Evolutionary conservation across 371 early-diverging fungal genomes (phyloP), one percentile per base, ranked within the genome.

Genomic region (Syncephalastrum racemosum): DNA sequence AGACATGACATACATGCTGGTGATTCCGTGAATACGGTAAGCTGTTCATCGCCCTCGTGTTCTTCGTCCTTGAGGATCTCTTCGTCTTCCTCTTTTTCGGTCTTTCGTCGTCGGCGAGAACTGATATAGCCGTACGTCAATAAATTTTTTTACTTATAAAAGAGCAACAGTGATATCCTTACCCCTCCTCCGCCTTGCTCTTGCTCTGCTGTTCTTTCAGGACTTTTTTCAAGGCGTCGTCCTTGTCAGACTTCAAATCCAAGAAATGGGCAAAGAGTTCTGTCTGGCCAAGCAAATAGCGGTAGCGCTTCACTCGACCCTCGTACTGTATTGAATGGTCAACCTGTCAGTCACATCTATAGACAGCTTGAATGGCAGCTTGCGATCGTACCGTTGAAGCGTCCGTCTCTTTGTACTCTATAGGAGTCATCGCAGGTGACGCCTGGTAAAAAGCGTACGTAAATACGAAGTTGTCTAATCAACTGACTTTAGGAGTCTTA

Each of bases 11-110:
- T 82, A 91, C 93, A 96, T 31, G 71, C 57, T 36, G 97, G 97
- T 0, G 97, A 94, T 71, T 94, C 90, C 4, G 89, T 89, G 64
- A 96, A 94, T 8, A 86, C 84, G 24, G 84, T 83, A 25, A 87
- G 71, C 15, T 75, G 67, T 13, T 83, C 79, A 8, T 73, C 78
- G 13, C 76, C 70, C 44, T 85, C 87, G 1, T 76, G 82, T 47
- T 83, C 86, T 58, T 87, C 94, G 23, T 89, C 85, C 47, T 92
- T 79, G 50, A 96, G 60, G 8, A 79, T 72, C 66, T 91, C 97
- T 36, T 90, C 94, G 64, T 97, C 98, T 66, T 97, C 98, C 64
- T 97, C 96, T 73, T 94, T 94, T 68, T 97, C 98, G 1, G 96
- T 93, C 79, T 94, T 91, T 56, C 98, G 82, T 69, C 90, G 90